phyloP scores from a whole-genome alignment of 2,329 filamentous ascomycete species.

The Aspergillus ruber region DNA sequence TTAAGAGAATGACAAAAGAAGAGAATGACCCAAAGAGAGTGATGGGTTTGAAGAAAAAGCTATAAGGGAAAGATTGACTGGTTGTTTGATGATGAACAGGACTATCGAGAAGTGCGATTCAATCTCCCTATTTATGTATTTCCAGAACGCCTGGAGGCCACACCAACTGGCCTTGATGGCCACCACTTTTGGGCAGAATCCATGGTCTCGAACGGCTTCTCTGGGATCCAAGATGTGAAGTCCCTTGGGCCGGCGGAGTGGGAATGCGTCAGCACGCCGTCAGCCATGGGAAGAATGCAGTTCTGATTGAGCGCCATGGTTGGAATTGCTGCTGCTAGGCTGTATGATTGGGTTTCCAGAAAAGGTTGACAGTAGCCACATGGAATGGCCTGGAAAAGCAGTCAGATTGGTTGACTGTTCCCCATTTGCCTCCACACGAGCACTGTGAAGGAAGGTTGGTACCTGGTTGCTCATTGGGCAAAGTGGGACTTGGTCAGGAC shows the following conservation, averaged over 20 bases:
- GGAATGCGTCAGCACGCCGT: background rate
- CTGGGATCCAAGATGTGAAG: background rate
- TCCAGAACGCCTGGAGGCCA: background rate
- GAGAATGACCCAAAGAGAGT: background rate
- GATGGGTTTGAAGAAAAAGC: background rate
- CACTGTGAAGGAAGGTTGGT: background rate
- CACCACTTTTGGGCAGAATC: background rate
- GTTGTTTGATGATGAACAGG: background rate
- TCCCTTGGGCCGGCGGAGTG: background rate
- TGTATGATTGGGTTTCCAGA: background rate
- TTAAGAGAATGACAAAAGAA: background rate
- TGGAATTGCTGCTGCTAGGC: background rate
- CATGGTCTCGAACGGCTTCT: background rate
- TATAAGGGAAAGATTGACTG: background rate
- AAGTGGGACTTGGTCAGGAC: background rate
- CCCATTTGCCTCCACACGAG: background rate
- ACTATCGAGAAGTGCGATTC: background rate
- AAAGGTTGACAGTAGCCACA: background rate
- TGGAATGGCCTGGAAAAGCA: background rate
- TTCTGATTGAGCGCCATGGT: background rate
- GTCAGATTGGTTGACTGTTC: background rate
- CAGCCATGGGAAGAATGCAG: background rate
- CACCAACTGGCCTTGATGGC: background rate
- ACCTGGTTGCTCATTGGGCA: background rate
- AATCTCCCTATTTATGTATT: background rate